Conservation (phyloP, 192 early-diverging fungal species). For the Coemansia sp. region DNA sequence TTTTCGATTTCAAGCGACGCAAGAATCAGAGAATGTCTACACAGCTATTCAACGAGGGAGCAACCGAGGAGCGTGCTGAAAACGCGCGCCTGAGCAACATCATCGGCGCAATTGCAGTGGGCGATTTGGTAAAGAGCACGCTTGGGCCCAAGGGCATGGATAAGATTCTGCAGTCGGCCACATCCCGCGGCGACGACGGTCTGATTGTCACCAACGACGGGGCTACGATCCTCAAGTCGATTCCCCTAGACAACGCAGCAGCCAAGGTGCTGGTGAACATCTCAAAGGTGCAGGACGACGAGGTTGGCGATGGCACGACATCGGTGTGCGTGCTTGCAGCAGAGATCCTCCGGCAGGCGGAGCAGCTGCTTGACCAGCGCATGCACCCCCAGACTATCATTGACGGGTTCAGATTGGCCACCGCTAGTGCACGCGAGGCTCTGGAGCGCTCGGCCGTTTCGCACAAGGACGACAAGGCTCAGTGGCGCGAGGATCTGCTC, state of each 20-base stretch:
- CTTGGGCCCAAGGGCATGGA: conserved; percentile 99
- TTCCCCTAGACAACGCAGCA: conserved; percentile 96
- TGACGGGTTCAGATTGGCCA: conserved; percentile 92
- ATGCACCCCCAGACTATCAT: conserved; percentile 98
- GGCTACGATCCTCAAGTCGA: conserved; percentile 97
- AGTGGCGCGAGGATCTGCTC: conserved; percentile 86
- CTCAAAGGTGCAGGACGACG: conserved; percentile 99
- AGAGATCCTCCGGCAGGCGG: conserved; percentile 91
- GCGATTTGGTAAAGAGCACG: conserved; percentile 96
- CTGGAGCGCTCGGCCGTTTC: conserved; percentile 80
- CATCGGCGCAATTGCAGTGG: conserved; percentile 98
- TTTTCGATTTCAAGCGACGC: not conserved
- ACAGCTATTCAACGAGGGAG: conserved; percentile 93
- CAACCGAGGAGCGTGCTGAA: conserved; percentile 95
- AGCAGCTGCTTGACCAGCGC: conserved; percentile 86
- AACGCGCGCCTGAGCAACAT: conserved; percentile 89
- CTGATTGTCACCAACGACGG: conserved; percentile 98
- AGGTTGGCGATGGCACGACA: conserved; percentile 99
- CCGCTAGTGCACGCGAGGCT: conserved; percentile 75
- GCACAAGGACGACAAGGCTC: conserved; percentile 66
- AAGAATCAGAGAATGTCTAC: conserved; percentile 47
- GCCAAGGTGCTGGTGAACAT: conserved; percentile 98
- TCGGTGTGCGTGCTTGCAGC: conserved; percentile 97
- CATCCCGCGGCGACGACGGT: conserved; percentile 61
- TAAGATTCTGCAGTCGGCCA: conserved; percentile 92